These are phyloP conservation scores for Aspergillus brasiliensis DNA, from an alignment of 2,329 filamentous ascomycete genomes.

Conservation along the genomic window DNA sequence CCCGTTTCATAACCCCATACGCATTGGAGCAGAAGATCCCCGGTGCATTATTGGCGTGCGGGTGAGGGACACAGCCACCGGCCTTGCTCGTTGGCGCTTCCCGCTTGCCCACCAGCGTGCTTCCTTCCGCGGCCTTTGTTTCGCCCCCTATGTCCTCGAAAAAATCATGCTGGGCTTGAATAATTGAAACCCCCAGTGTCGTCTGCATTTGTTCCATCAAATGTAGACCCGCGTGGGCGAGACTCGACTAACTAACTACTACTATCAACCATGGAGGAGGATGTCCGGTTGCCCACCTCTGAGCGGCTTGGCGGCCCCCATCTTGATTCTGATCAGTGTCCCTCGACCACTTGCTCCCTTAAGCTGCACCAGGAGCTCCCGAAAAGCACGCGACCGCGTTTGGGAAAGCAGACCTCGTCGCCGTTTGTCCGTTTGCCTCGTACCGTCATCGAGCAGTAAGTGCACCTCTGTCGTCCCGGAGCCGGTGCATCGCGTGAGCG, in stretches of 20 bases:
- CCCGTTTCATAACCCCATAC: not conserved
- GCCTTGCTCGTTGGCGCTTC: constrained; percentile 17
- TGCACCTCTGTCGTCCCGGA: constrained; percentile 12
- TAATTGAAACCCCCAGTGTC: constrained; percentile 18
- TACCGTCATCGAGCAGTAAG: constrained; percentile 34
- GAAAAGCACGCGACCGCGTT: constrained; percentile 4
- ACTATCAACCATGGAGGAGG: constrained; percentile 28
- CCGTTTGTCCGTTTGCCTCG: constrained; percentile 30
- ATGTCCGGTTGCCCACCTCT: constrained; percentile 21
- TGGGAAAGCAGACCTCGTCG: constrained; percentile 12
- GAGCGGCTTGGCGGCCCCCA: constrained; percentile 19
- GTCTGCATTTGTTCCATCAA: constrained; percentile 16
- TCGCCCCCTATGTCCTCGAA: constrained; percentile 8
- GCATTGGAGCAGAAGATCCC: constrained; percentile 12
- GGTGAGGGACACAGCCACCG: constrained; percentile 24
- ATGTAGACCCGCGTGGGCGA: constrained; percentile 20
- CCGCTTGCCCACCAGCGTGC: constrained; percentile 12
- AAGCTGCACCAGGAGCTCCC: constrained; percentile 12
- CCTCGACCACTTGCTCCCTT: not conserved
- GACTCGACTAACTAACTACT: not conserved
- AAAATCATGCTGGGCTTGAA: constrained; percentile 14
- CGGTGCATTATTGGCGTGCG: constrained; percentile 16
- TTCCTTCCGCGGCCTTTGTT: constrained; percentile 3
- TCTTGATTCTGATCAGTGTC: constrained; percentile 10
- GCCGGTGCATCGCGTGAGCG: not conserved